Evolutionary conservation across 2,329 filamentous ascomycete species (phyloP), one percentile per base, ranked within the genome.

Genomic region (Colletotrichum orchidophilum): DNA sequence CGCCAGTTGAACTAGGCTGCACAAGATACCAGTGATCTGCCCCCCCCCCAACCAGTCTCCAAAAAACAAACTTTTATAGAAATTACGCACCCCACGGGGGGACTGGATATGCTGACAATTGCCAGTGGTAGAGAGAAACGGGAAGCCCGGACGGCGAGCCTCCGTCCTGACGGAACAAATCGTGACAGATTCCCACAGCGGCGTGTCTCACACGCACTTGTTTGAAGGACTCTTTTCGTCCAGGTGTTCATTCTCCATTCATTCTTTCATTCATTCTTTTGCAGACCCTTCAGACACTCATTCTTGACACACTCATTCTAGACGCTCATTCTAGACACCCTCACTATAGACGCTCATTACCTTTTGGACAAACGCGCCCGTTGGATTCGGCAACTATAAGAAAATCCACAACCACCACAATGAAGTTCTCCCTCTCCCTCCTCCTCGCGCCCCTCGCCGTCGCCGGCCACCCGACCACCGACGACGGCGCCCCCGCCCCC

Each of bases 361-460:
- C n/a, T n/a, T n/a, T n/a, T 46, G n/a, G 7, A n/a, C 18, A 46
- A 42, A 18, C 39, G 39, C 39, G 39, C 39, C 39, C 18, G 7
- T 46, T 46, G 39, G 7, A 46, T 11, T n/a, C 18, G 39, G 39
- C 39, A 46, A 46, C 39, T n/a, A n/a, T 46, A n/a, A n/a, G 7
- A 33, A 33, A 4, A 33, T 33, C 31, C 31, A 33, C 8, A 21
- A 67, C 60, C 39, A 11, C 15, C 63, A 55, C 15, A 42, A 75
- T 75, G 70, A 74, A 71, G 75, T 75, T 78, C 50, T 66, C 76
- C 33, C 70, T 83, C 53, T 68, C 81, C 54, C 67, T 81, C 63
- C 76, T 84, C 12, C 73, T 83, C 33, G 79, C 80, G 73, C 82
- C 82, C 29, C 77, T 82, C 72, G 81, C 80, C 71, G 80, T 81